phyloP scores from a whole-genome alignment of 805 yeast genomes.

The Candida xiaguanensis region DNA sequence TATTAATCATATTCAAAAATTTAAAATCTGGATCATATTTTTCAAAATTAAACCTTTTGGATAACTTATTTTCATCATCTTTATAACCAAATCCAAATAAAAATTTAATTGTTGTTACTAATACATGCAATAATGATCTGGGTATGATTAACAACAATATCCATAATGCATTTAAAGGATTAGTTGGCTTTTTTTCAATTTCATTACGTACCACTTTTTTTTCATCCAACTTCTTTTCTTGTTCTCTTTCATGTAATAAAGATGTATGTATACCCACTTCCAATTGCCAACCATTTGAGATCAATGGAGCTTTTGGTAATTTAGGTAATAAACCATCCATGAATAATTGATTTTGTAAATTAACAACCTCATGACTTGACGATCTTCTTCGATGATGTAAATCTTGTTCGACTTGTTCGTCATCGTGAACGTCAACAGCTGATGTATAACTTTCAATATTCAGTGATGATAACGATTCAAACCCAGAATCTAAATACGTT shows the following conservation, averaged over 20 bases:
- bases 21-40: slow-evolving; percentile 19
- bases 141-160: slow-evolving; percentile 57
- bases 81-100: slow-evolving; percentile 17
- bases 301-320: slow-evolving; percentile 38
- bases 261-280: slow-evolving; percentile 39
- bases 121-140: slow-evolving; percentile 39
- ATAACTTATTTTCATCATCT: slow-evolving; percentile 16
- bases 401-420: slow-evolving; percentile 6
- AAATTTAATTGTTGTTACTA: slow-evolving; percentile 31
- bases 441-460: slow-evolving; percentile 4
- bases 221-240: neutral
- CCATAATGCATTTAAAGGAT: slow-evolving; percentile 35
- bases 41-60: slow-evolving; percentile 25
- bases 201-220: too few relatives aligned
- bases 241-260: slow-evolving; percentile 15
- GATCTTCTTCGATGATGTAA: slow-evolving; percentile 9
- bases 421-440: slow-evolving; percentile 13
- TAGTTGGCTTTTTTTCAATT: slow-evolving; percentile 8
- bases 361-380: slow-evolving; percentile 10
- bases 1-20: slow-evolving; percentile 7
- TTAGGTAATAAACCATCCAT: slow-evolving; percentile 26
- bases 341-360: slow-evolving; percentile 25
- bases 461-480: slow-evolving; percentile 19
- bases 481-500: slow-evolving; percentile 54
- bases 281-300: slow-evolving; percentile 39